Base-by-base conservation (phyloP, 2,329 filamentous ascomycete species). In the Trichoderma cornu-damae region DNA sequence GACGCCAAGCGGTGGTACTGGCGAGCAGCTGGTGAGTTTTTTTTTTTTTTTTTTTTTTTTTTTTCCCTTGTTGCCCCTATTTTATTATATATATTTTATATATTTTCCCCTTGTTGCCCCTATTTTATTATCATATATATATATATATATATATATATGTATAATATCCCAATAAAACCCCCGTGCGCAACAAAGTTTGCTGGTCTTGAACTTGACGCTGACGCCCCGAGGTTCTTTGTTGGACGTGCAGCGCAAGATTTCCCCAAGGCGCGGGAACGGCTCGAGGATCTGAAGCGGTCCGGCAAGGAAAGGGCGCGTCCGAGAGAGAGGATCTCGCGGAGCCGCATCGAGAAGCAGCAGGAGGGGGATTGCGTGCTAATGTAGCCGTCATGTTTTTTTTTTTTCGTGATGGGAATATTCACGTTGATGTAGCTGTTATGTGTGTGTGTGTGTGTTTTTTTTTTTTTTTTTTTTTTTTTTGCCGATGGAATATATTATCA, bases 1-100 rank as follows among this genome's bases (percentile, higher is more conserved):
- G 94, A 97, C 74, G 94, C 93, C 20, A 96, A 96, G 79, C 84
- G 91, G 65, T 99, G 94, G 94, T 99, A 99, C 75, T 96, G 92
- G 82, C 82, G 93, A 71, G 92, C 94, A 73, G 94, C 94, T 69
- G 89, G 93, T 96, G 79, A 84, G 90, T 85, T 47, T 6, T 43
- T 49, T n/a, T n/a, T n/a, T n/a, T n/a, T n/a, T n/a, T n/a, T n/a
- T n/a, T n/a, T n/a, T n/a, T n/a, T n/a, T n/a, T n/a, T n/a, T n/a
- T n/a, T n/a, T n/a, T n/a, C n/a, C n/a, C n/a, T n/a, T n/a, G n/a
- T n/a, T n/a, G n/a, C n/a, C n/a, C n/a, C n/a, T n/a, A n/a, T n/a
- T n/a, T n/a, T n/a, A n/a, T n/a, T n/a, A n/a, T n/a, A n/a, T n/a
- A n/a, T n/a, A n/a, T n/a, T n/a, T n/a, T n/a, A n/a, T n/a, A n/a